Percentiles rank a stretch among this genome's conserved stretches.
Conservation (phyloP, 1,284 basidiomycete genomes). For the Sporisorium iseilematis-ciliati region DNA sequence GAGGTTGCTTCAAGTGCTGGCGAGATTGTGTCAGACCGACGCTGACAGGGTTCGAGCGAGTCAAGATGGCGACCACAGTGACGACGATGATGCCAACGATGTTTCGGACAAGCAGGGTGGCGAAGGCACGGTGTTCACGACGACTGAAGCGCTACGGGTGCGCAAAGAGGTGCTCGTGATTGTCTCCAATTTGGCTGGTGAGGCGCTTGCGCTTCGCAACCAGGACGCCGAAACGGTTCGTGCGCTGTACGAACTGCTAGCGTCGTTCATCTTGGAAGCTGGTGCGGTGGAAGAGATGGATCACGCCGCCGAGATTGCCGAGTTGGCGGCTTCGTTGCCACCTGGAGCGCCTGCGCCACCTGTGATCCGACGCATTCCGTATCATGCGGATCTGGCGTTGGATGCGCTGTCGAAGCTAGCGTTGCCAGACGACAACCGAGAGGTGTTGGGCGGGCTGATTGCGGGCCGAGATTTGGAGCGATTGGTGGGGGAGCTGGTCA, state of each 20-base stretch:
- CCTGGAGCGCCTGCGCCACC: slow-evolving; percentile 24
- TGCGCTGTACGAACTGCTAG: slow-evolving; percentile 77
- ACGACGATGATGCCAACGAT: slow-evolving; percentile 12
- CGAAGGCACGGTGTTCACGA: slow-evolving; percentile 56
- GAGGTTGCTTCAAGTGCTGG: slow-evolving; percentile 77
- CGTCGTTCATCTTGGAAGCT: slow-evolving; percentile 82
- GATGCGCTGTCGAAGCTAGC: slow-evolving; percentile 84
- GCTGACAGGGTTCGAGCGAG: slow-evolving; percentile 55
- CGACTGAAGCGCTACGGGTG: slow-evolving; percentile 75
- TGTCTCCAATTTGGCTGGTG: slow-evolving; percentile 77
- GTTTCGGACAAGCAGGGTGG: not conserved
- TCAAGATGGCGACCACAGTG: slow-evolving; percentile 11
- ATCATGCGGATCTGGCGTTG: slow-evolving; percentile 80
- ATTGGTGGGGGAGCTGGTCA: slow-evolving; percentile 80
- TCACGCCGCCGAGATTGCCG: slow-evolving; percentile 70
- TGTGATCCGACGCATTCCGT: slow-evolving; percentile 70
- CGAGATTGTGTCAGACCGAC: slow-evolving; percentile 60
- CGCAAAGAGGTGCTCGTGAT: slow-evolving; percentile 84
- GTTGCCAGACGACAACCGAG: slow-evolving; percentile 83
- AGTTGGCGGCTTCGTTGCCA: slow-evolving; percentile 31
- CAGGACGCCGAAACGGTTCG: slow-evolving; percentile 72
- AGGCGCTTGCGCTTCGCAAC: slow-evolving; percentile 72
- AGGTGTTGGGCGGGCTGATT: slow-evolving; percentile 77
- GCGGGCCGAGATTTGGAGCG: slow-evolving; percentile 75
- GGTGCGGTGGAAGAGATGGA: slow-evolving; percentile 77